Percentiles rank a stretch among this genome's conserved stretches.
These are phyloP conservation scores for Leccinum longicurvipes DNA, from an alignment of 768 basidiomycete species.

Conservation along the genomic window DNA sequence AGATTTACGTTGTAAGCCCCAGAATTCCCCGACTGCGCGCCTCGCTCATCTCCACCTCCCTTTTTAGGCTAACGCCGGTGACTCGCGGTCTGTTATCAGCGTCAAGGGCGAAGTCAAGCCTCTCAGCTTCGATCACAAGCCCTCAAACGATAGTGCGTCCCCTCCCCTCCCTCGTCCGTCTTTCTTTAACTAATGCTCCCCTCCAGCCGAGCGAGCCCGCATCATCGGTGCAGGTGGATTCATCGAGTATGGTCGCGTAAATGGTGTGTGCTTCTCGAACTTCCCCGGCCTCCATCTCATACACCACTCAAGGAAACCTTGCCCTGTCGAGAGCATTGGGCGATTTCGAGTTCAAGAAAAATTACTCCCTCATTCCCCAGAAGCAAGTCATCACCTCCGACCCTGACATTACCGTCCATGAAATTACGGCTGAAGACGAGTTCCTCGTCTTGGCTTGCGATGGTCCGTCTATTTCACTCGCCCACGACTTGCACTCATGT, in stretches of 20 bases:
- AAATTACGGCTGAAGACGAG: conserved; percentile 86
- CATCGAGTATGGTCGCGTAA: conserved; percentile 94
- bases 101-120: conserved; percentile 83
- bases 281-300: not conserved
- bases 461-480: conserved; percentile 47
- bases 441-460: conserved; percentile 97
- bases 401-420: conserved; percentile 84
- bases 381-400: conserved; percentile 93
- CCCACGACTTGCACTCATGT: conserved; percentile 1
- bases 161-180: not conserved
- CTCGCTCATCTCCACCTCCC: not conserved
- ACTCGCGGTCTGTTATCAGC: conserved; percentile 87
- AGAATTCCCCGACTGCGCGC: conserved; percentile 8
- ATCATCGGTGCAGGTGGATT: conserved; percentile 92
- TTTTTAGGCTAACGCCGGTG: conserved; percentile 91
- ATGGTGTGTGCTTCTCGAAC: conserved; percentile 53
- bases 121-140: conserved; percentile 95
- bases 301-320: conserved; percentile 68
- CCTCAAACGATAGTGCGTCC: conserved; percentile 72
- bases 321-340: conserved; percentile 93
- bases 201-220: conserved; percentile 74
- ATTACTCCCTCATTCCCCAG: conserved; percentile 74
- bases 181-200: conserved; percentile 5
- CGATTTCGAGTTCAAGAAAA: conserved; percentile 99
- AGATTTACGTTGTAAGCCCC: conserved; percentile 72